Percentiles rank a stretch among this genome's conserved stretches.
phyloP scores from a whole-genome alignment of 1,284 basidiomycete species.

The Wallemia hederae region DNA sequence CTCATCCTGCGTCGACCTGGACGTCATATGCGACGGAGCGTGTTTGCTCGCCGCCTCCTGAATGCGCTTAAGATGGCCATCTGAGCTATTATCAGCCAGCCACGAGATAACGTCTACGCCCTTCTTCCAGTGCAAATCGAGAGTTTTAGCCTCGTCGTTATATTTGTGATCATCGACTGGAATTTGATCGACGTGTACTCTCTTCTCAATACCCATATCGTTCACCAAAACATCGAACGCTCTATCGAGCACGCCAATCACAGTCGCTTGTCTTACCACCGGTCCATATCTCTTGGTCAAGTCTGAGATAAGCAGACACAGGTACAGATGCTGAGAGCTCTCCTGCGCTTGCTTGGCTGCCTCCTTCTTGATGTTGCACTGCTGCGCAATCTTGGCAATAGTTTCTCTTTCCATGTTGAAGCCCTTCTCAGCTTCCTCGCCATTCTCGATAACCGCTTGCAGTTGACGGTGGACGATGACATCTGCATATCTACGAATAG shows the following conservation, averaged over 20 bases:
- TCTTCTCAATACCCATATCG: conserved; percentile 39
- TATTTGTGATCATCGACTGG: conserved; percentile 82
- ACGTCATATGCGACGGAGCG: conserved; percentile 48
- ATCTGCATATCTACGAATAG: conserved; percentile 78
- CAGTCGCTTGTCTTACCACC: conserved; percentile 68
- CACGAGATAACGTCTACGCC: conserved; percentile 56
- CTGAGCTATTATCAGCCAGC: conserved; percentile 68
- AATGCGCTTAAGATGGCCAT: conserved; percentile 70
- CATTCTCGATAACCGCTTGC: conserved; percentile 52
- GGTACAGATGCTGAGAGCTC: conserved; percentile 77
- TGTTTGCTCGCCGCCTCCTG: conserved; percentile 62
- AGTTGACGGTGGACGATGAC: conserved; percentile 88
- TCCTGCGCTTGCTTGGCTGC: conserved; percentile 78
- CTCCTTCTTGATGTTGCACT: conserved; percentile 45
- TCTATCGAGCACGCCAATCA: conserved; percentile 74
- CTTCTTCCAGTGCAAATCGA: conserved; percentile 41
- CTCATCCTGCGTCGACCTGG: conserved; percentile 51
- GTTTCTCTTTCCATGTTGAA: conserved; percentile 92
- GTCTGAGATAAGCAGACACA: conserved; percentile 75
- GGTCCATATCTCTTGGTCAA: conserved; percentile 81
- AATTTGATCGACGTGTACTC: conserved; percentile 95
- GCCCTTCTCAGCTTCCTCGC: conserved; percentile 40
- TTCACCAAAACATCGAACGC: conserved; percentile 60
- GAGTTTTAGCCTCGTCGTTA: conserved; percentile 63
- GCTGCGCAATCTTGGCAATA: conserved; percentile 85